Percentiles rank a stretch among this genome's conserved stretches.
Evolutionary conservation across 257 asterid genomes (phyloP).

Genomic region (Nicotiana undulata): DNA sequence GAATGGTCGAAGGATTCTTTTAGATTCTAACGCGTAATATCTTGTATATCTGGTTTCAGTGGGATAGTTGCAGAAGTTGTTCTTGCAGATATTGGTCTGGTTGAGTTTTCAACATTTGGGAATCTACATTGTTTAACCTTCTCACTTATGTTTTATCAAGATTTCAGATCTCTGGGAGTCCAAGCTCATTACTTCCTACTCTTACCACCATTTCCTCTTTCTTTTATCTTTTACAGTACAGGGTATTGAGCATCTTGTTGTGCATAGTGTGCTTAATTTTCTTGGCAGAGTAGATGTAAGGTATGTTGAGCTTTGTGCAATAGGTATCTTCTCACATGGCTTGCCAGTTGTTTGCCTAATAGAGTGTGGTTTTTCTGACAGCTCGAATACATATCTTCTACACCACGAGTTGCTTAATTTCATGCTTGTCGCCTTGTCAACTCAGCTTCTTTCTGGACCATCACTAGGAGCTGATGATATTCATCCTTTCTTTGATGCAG

Average conservation of each 20-base stretch:
- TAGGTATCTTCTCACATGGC: background rate
- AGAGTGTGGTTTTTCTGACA: constrained; percentile 19
- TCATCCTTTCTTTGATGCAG: constrained; percentile 88
- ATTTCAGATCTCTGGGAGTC: background rate
- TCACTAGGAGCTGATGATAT: constrained; percentile 78
- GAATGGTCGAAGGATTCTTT: background rate
- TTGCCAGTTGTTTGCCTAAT: constrained; percentile 17
- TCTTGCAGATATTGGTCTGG: background rate
- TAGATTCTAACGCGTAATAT: background rate
- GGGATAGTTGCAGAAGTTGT: background rate
- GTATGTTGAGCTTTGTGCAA: constrained; percentile 37
- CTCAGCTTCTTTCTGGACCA: constrained; percentile 93
- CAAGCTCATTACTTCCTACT: background rate
- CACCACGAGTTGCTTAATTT: constrained; percentile 86
- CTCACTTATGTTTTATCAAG: background rate
- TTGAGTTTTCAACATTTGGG: background rate
- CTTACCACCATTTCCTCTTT: constrained; percentile 10
- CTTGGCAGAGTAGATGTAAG: constrained; percentile 74
- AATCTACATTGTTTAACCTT: background rate
- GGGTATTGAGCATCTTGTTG: constrained; percentile 49
- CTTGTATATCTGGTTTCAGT: background rate
- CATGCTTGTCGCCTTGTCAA: constrained; percentile 67
- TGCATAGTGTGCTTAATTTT: constrained; percentile 69
- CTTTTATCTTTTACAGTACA: constrained; percentile 40
- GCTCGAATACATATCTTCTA: constrained; percentile 65